phyloP scores from a whole-genome alignment of 2,329 filamentous ascomycete genomes.

The Fusarium continuum region DNA sequence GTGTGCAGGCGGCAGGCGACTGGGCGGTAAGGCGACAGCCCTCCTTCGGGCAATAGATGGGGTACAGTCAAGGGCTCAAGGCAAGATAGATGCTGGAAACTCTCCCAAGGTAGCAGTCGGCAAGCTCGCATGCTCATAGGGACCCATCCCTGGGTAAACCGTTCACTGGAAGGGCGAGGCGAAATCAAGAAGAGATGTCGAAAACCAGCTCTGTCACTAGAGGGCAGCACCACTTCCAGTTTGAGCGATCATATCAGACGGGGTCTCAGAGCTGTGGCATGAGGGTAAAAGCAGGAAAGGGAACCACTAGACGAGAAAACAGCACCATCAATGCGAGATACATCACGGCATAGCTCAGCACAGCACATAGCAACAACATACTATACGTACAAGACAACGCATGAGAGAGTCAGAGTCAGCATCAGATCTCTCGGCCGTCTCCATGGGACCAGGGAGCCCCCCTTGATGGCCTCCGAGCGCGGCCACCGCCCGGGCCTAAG shows the following conservation, averaged over 20 bases:
- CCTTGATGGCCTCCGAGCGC: constrained; percentile 8
- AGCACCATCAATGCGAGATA: constrained; percentile 25
- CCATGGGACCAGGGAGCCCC: constrained; percentile 20
- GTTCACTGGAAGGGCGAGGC: constrained; percentile 13
- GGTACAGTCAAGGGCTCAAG: neutral
- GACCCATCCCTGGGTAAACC: constrained; percentile 11
- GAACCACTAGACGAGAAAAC: constrained; percentile 16
- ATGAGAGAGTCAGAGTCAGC: constrained; percentile 21
- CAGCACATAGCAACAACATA: constrained; percentile 20
- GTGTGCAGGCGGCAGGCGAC: constrained; percentile 1
- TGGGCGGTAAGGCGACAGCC: constrained; percentile 20
- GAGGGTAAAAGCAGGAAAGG: constrained; percentile 16
- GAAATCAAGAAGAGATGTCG: constrained; percentile 8
- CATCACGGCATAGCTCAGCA: constrained; percentile 19
- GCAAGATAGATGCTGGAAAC: constrained; percentile 8
- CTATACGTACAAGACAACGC: constrained; percentile 29
- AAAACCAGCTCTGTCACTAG: constrained; percentile 19
- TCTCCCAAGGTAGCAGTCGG: constrained; percentile 21
- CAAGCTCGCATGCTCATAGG: constrained; percentile 17
- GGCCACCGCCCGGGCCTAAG: constrained; percentile 17
- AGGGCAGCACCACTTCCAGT: constrained; percentile 15
- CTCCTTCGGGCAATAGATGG: constrained; percentile 12
- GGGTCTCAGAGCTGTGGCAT: neutral
- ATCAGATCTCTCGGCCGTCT: constrained; percentile 21
- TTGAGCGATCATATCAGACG: constrained; percentile 14